A percentile compares a stretch with the other conserved stretches of the same genome.
These are phyloP conservation scores for Termitomyces titanicus DNA, from an alignment of 768 basidiomycete genomes.

Conservation along the genomic window DNA sequence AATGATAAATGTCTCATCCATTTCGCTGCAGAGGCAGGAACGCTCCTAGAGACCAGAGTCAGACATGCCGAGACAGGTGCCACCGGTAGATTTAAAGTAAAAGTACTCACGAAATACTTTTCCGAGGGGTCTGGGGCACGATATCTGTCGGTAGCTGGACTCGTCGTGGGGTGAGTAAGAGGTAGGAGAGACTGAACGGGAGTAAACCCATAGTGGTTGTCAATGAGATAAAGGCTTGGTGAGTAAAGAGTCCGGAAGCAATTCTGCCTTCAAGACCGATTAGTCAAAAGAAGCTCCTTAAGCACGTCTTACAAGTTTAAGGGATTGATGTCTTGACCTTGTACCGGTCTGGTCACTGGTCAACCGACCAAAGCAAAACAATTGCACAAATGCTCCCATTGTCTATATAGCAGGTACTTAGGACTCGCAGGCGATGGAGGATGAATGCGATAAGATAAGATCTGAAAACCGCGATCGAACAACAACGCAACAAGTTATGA, in stretches of 20 bases:
- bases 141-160: slow-evolving; percentile 45
- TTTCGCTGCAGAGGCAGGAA: neutral
- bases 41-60: slow-evolving; percentile 5
- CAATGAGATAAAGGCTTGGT: neutral
- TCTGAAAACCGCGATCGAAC: neutral
- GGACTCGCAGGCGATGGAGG: neutral
- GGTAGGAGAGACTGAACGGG: slow-evolving; percentile 48
- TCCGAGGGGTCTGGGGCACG: slow-evolving; percentile 6
- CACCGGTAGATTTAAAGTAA: neutral
- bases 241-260: neutral
- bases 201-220: slow-evolving; percentile 19
- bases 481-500: neutral
- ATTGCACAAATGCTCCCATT: neutral
- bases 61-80: neutral
- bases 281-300: slow-evolving; percentile 9
- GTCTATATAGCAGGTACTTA: no score
- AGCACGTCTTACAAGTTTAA: slow-evolving; percentile 5
- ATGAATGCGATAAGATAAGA: slow-evolving; percentile 6
- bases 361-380: neutral
- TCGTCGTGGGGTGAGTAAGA: slow-evolving; percentile 49
- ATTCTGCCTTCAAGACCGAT: neutral
- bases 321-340: neutral
- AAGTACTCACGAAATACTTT: slow-evolving; percentile 14
- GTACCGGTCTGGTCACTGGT: neutral
- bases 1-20: slow-evolving; percentile 17